Conservation (phyloP, 2,329 filamentous ascomycete genomes). For the Onygena corvina region DNA sequence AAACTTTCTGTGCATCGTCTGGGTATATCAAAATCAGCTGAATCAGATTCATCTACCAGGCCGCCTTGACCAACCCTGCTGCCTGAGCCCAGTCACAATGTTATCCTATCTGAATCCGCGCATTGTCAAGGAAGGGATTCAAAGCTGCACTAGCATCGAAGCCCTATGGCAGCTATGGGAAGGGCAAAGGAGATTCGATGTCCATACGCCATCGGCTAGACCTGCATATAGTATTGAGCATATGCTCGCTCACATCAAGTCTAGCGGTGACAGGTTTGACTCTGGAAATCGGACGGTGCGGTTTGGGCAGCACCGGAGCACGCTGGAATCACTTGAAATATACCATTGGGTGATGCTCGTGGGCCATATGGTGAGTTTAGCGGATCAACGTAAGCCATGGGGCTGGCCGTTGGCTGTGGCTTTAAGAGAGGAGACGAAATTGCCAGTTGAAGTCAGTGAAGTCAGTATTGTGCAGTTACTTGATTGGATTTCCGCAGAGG, state of each 20-base stretch:
- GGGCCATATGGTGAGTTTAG: slow-evolving; percentile 13
- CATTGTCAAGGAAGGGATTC: slow-evolving; percentile 6
- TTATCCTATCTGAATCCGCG: slow-evolving; percentile 5
- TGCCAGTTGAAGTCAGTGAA: not conserved
- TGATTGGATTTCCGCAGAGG: slow-evolving; percentile 7
- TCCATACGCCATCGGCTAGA: not conserved
- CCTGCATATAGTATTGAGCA: slow-evolving; percentile 9
- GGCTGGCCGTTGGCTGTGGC: slow-evolving; percentile 8
- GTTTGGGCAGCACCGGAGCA: slow-evolving; percentile 23
- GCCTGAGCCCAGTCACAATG: slow-evolving; percentile 7
- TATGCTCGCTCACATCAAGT: slow-evolving; percentile 3
- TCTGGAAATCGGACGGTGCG: slow-evolving; percentile 18
- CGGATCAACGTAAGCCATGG: slow-evolving; percentile 8
- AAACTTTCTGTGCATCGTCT: slow-evolving; percentile 20
- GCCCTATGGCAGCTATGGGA: slow-evolving; percentile 12
- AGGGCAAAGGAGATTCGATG: not conserved
- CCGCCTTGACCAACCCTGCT: slow-evolving; percentile 9
- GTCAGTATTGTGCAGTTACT: slow-evolving; percentile 1
- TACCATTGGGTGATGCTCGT: slow-evolving; percentile 22
- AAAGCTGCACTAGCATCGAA: slow-evolving; percentile 8
- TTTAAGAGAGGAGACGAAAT: not conserved
- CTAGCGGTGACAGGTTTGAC: not conserved
- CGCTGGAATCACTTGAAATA: slow-evolving; percentile 17
- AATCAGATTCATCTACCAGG: slow-evolving; percentile 19
- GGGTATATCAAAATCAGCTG: slow-evolving; percentile 19